phyloP scores from a whole-genome alignment of 805 yeast genomes.

The Suhomyces vadensis region DNA sequence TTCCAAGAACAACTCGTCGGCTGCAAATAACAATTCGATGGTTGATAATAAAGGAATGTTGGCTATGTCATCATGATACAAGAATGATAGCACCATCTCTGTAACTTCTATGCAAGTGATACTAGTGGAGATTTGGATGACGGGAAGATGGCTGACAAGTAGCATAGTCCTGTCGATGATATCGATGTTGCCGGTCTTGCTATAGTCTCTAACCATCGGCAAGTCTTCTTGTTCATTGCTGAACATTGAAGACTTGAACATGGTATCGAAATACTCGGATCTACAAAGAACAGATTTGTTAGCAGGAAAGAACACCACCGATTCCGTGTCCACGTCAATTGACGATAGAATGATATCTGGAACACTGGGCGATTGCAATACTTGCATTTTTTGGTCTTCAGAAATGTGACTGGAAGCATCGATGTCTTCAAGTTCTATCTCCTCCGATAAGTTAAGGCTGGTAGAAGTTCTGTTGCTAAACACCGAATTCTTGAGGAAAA shows the following conservation, averaged over 20 bases:
- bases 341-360: slow-evolving; percentile 54
- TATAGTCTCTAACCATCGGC: slow-evolving; percentile 15
- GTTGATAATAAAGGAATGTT: slow-evolving; percentile 52
- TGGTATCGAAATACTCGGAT: slow-evolving; percentile 62
- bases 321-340: slow-evolving; percentile 25
- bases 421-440: slow-evolving; percentile 34
- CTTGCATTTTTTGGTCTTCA: slow-evolving; percentile 18
- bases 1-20: slow-evolving; percentile 63
- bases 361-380: slow-evolving; percentile 23
- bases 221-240: slow-evolving; percentile 13
- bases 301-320: slow-evolving; percentile 53
- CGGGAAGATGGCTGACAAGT: slow-evolving; percentile 21
- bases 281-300: slow-evolving; percentile 62
- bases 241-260: slow-evolving; percentile 54
- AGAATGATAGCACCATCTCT: slow-evolving; percentile 52
- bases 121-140: slow-evolving; percentile 28
- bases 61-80: slow-evolving; percentile 59
- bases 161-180: slow-evolving; percentile 19
- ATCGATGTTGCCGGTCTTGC: slow-evolving; percentile 13
- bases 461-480: slow-evolving; percentile 17
- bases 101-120: slow-evolving; percentile 31
- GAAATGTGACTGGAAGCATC: slow-evolving; percentile 19
- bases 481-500: slow-evolving; percentile 28
- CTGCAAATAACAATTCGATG: slow-evolving; percentile 56
- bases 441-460: slow-evolving; percentile 20